Base-by-base conservation (phyloP, 495 filamentous ascomycete species). In the Aspergillus saccharolyticus region DNA sequence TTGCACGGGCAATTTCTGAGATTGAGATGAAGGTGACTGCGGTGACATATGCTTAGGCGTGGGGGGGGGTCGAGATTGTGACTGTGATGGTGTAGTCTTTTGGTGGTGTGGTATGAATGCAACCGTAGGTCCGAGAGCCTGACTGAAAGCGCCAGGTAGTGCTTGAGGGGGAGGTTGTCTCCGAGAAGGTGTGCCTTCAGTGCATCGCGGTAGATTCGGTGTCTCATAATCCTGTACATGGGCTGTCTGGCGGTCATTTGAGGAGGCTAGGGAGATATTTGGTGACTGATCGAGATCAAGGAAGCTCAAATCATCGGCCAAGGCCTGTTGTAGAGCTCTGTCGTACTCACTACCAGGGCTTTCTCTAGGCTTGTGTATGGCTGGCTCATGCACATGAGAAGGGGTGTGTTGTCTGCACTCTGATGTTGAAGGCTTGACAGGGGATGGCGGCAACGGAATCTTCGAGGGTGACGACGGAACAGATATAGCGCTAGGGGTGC, bases 271-370 rank as follows among this genome's bases (percentile, higher is more conserved):
- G 42, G 60, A 56, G 22, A 48, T 54, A 44, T 21, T 53, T 17
- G 68, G 63, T 14, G 66, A 62, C 16, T 54, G 53, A 10, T 66
- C 63, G 12, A 74, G 42, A 43, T 70, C 63, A 12, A 88, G 72
- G 46, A 74, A 78, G 15, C 74, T 72, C 74, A 89, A 76, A 46
- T 86, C 84, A 57, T 78, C 73, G 25, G 80, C 81, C 20, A 89
- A 65, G 59, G 86, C 80, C 28, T 83, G 79, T 56, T 83, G 84
- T 18, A 83, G 60, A 18, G 80, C 80, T 55, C 74, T 78, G 57
- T 85, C 81, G 62, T 85, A 86, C 48, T 87, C 81, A 14, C 76
- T 72, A 18, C 68, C 67, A 49, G 64, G 65, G 25, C 66, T 73
- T 46, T 61, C 68, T 54, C 65, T 72, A 59, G 44, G 63, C 33